These are phyloP conservation scores for Acorus gramineus DNA, from an alignment of 106 monocot genomes.

Conservation along the genomic window DNA sequence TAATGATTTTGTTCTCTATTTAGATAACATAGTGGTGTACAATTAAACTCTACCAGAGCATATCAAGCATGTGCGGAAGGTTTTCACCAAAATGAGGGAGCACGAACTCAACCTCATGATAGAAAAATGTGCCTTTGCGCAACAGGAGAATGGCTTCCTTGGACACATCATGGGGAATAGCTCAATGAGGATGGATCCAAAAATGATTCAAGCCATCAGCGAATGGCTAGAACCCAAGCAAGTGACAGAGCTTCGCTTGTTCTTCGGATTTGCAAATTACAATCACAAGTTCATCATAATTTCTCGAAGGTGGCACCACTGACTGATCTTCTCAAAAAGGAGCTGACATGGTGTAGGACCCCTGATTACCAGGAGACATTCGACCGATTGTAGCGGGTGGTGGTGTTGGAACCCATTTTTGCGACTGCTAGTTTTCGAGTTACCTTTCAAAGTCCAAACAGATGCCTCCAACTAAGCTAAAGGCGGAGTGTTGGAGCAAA, in stretches of 20 bases:
- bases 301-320: too few species aligned
- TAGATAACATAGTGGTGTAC: constrained; percentile 9
- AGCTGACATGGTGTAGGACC: too few species aligned
- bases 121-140: neutral
- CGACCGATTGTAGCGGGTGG: neutral
- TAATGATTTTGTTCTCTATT: neutral
- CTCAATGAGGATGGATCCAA: neutral
- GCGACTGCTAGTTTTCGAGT: neutral
- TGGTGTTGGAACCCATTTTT: neutral
- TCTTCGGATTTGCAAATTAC: neutral
- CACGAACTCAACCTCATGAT: neutral
- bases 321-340: too few species aligned
- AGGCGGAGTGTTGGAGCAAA: neutral
- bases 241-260: neutral
- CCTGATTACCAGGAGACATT: too few species aligned
- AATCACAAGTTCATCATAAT: neutral
- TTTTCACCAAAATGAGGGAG: neutral
- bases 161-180: too few species aligned
- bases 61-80: neutral
- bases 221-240: neutral
- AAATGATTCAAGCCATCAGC: neutral
- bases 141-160: neutral
- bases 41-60: neutral
- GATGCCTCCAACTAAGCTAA: neutral
- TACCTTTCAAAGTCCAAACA: neutral